Evolutionary conservation across 176 grass and related monocot species (phyloP).

Genomic region (Tillandsia fasciculata): DNA sequence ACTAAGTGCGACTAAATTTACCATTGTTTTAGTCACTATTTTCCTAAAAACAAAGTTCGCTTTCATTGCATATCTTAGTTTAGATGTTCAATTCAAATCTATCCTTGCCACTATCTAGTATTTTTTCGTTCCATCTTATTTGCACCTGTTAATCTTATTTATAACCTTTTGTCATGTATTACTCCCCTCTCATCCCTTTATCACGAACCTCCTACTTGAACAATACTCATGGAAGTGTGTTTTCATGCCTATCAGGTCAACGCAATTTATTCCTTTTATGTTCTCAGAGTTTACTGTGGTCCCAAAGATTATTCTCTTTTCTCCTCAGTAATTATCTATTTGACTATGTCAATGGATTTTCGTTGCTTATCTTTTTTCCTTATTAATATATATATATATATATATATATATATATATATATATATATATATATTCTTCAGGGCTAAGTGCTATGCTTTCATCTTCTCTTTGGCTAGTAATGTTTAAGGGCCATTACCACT

Average conservation of each 20-base stretch:
- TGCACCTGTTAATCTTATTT: not conserved
- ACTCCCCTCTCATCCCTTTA: not conserved
- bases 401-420: too few relatives aligned
- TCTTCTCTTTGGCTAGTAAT: not conserved
- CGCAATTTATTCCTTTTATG: not conserved
- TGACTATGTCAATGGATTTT: too few relatives aligned
- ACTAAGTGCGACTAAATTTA: not conserved
- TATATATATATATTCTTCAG: too few relatives aligned
- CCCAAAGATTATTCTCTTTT: too few relatives aligned
- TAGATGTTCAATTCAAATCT: not conserved
- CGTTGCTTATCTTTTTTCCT: too few relatives aligned
- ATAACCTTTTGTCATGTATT: not conserved
- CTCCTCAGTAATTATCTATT: too few relatives aligned
- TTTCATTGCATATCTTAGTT: not conserved
- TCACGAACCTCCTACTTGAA: not conserved
- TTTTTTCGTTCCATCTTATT: not conserved
- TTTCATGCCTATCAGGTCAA: constrained; percentile 1
- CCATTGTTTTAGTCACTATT: not conserved
- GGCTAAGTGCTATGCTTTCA: too few relatives aligned
- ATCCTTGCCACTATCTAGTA: not conserved
- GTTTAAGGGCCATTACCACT: not conserved
- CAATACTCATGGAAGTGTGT: not conserved
- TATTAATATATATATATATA: too few relatives aligned
- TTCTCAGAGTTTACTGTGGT: not conserved
- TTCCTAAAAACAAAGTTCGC: not conserved